These are phyloP conservation scores for Linnemannia elongata DNA, from an alignment of 192 early-diverging fungal genomes.

Conservation along the genomic window DNA sequence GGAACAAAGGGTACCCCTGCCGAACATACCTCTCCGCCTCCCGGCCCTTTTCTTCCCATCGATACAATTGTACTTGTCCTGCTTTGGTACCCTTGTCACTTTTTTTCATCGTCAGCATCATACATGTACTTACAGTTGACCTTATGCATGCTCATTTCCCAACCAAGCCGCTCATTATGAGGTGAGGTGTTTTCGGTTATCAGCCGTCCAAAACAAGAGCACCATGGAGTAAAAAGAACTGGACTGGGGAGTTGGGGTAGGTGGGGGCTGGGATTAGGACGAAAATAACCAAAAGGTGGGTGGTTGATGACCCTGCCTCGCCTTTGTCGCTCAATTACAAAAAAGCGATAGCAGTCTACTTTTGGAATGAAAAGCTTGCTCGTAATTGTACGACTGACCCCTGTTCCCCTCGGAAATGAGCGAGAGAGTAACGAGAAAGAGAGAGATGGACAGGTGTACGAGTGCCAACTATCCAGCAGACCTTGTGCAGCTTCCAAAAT, in stretches of 20 bases:
- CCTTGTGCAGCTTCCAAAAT: not conserved
- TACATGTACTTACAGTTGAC: not conserved
- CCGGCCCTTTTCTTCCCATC: no score
- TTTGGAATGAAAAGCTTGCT: not conserved
- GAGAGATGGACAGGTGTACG: not conserved
- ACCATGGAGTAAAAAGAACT: not conserved
- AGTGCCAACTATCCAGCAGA: not conserved
- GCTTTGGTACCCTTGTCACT: not conserved
- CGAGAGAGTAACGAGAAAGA: not conserved
- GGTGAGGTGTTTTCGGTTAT: not conserved
- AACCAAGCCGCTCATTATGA: not conserved
- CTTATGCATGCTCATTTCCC: not conserved
- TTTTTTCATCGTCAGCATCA: not conserved
- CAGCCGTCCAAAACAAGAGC: not conserved
- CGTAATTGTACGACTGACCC: not conserved
- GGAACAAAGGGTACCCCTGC: no score
- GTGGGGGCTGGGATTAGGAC: no score
- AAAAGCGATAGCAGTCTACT: not conserved
- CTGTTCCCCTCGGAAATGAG: not conserved
- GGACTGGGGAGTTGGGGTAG: not conserved
- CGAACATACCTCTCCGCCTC: no score
- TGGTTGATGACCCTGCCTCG: no score
- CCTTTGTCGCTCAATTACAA: no score
- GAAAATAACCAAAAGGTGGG: no score
- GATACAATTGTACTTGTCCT: no score